Evolutionary conservation across 768 basidiomycete species (phyloP), one percentile per base, ranked within the genome.

Genomic region (Boletus subcaerulescens): DNA sequence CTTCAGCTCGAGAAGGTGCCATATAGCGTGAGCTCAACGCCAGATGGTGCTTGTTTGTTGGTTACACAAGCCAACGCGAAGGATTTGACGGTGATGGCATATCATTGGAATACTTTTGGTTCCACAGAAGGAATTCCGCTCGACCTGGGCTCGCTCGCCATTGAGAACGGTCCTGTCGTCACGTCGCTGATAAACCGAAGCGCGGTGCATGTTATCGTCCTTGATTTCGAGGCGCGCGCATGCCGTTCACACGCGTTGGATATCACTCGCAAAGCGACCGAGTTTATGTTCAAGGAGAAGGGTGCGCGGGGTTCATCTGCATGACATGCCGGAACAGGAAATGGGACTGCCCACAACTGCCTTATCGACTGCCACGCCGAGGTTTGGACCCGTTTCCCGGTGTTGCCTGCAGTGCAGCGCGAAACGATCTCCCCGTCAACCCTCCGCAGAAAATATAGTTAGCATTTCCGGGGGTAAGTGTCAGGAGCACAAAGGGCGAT

Each of bases 371-470:
- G 81, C 50, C 76, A 81, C 48, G 65, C 74, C 0, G 81, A 83
- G 13, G 77, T 83, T 20, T 85, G 83, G 83, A 81, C 75, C 6
- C 77, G 83, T 9, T 85, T 83, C 61, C 83, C 83, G 0, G 83
- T 85, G 4, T 57, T 80, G 2, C 71, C 83, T 4, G 81, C 83
- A 0, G 73, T 85, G n/a, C 72, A 74, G 36, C 74, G 79, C 8
- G 72, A 76, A 33, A 79, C 78, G 0, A 71, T 77, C 42, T 66
- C 71, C 0, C 68, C 72, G 0, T 72, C 73, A 3, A 65, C 63
- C 20, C 60, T 68, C 9, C 66, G 75, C 17, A 65, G 58, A n/a
- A n/a, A n/a, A n/a, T n/a, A n/a, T n/a, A n/a, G n/a, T n/a, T n/a
- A n/a, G n/a, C n/a, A n/a, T n/a, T n/a, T n/a, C n/a, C n/a, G n/a